These are phyloP conservation scores for Leishmania major DNA, from an alignment of 208 protist genomes.

Conservation along the genomic window DNA sequence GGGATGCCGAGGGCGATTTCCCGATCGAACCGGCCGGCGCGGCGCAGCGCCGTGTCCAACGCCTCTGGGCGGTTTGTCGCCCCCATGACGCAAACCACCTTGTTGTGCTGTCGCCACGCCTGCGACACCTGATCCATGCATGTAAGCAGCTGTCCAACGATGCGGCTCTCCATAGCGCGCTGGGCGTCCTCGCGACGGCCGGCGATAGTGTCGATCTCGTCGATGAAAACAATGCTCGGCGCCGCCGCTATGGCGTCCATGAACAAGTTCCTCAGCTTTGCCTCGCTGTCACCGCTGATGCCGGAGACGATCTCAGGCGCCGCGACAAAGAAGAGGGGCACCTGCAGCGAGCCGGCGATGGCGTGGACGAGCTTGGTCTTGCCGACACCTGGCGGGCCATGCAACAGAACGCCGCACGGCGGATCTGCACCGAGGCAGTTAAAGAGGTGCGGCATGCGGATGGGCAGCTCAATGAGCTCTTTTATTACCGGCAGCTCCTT, in stretches of 20 bases:
- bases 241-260: slow-evolving; percentile 90
- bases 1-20: slow-evolving; percentile 98
- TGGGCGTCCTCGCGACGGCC: slow-evolving; percentile 94
- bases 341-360: slow-evolving; percentile 94
- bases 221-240: slow-evolving; percentile 99
- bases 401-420: slow-evolving; percentile 95
- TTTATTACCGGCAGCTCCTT: slow-evolving; percentile 93
- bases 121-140: slow-evolving; percentile 97
- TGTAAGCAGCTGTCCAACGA: slow-evolving; percentile 99
- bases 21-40: slow-evolving; percentile 97
- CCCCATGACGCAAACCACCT: slow-evolving; percentile 95
- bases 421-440: slow-evolving; percentile 95
- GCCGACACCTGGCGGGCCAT: slow-evolving; percentile 97
- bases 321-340: slow-evolving; percentile 95
- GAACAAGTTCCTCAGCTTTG: slow-evolving; percentile 97
- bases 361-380: slow-evolving; percentile 97
- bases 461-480: slow-evolving; percentile 95
- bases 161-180: slow-evolving; percentile 98
- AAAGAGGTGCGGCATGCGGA: slow-evolving; percentile 96
- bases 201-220: slow-evolving; percentile 98
- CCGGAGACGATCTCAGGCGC: slow-evolving; percentile 97
- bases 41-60: slow-evolving; percentile 96
- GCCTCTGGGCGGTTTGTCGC: slow-evolving; percentile 96
- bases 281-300: slow-evolving; percentile 99
- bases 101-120: slow-evolving; percentile 85